Percentiles rank a stretch among this genome's conserved stretches.
These are phyloP conservation scores for Candida nitratophila DNA, from an alignment of 805 yeast species.

Conservation along the genomic window DNA sequence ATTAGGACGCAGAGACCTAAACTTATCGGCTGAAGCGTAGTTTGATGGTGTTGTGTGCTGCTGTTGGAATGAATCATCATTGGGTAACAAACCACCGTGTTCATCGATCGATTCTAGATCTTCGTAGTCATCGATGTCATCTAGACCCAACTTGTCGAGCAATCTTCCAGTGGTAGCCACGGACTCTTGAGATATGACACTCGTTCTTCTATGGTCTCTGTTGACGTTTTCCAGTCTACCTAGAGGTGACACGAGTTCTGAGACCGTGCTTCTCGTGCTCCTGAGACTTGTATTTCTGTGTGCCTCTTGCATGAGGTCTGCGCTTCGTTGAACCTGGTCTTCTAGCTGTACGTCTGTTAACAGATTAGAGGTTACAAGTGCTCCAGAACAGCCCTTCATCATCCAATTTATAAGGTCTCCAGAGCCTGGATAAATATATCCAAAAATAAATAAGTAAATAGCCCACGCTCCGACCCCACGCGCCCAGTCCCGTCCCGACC, in stretches of 20 bases:
- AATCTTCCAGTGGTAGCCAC: conserved; percentile 24
- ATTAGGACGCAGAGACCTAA: conserved; percentile 23
- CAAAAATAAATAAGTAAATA: too few species aligned
- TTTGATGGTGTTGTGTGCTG: conserved; percentile 3
- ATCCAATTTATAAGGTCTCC: too few species aligned
- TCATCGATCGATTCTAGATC: background rate
- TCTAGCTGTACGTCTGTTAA: too few species aligned
- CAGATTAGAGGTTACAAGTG: too few species aligned
- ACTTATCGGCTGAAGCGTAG: conserved; percentile 22
- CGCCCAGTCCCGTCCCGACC: too few species aligned
- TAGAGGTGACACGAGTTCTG: conserved; percentile 6
- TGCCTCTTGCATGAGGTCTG: background rate
- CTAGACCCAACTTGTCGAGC: conserved; percentile 24
- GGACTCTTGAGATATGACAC: conserved; percentile 20
- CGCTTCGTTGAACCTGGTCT: background rate
- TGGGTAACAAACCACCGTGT: background rate
- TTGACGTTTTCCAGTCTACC: conserved; percentile 5
- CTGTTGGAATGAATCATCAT: background rate
- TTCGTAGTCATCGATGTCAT: conserved; percentile 20
- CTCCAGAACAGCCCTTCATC: too few species aligned
- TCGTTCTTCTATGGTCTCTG: conserved; percentile 8
- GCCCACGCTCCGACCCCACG: too few species aligned
- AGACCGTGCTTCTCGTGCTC: background rate
- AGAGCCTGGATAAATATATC: too few species aligned
- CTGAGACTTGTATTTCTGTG: background rate